These are phyloP conservation scores for Phytophthora lateralis DNA, from an alignment of 352 stramenopile genomes.

Conservation along the genomic window DNA sequence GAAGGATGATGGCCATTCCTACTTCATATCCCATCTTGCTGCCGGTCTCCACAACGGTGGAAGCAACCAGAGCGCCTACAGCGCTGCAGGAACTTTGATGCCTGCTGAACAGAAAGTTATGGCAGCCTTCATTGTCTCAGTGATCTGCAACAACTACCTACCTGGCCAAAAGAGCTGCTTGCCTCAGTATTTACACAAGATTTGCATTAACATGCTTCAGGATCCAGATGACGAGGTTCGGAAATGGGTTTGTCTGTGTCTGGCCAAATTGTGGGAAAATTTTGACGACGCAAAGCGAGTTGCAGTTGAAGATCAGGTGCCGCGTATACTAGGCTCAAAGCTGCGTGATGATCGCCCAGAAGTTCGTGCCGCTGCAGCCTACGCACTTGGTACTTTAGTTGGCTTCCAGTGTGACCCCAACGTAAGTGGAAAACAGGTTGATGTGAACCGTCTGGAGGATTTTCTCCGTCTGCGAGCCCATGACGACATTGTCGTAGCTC, in stretches of 20 bases:
- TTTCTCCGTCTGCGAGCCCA: slow-evolving; percentile 64
- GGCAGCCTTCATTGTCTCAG: slow-evolving; percentile 95
- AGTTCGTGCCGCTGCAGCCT: slow-evolving; percentile 93
- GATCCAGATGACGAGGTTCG: slow-evolving; percentile 75
- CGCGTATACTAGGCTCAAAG: slow-evolving; percentile 79
- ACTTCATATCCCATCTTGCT: slow-evolving; percentile 96
- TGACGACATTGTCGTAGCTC: slow-evolving; percentile 71
- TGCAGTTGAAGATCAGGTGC: slow-evolving; percentile 86
- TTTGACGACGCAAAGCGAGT: slow-evolving; percentile 89
- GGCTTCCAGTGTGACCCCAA: slow-evolving; percentile 76
- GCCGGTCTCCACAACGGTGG: slow-evolving; percentile 59
- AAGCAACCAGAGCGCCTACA: slow-evolving; percentile 34
- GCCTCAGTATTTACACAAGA: slow-evolving; percentile 88
- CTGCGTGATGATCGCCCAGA: slow-evolving; percentile 88
- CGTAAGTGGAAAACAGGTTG: slow-evolving; percentile 51
- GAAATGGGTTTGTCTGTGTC: slow-evolving; percentile 91
- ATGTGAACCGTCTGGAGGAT: slow-evolving; percentile 58
- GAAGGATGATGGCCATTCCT: slow-evolving; percentile 94
- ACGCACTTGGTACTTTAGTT: slow-evolving; percentile 93
- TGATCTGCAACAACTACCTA: slow-evolving; percentile 93
- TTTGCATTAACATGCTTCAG: slow-evolving; percentile 67
- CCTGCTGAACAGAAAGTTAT: slow-evolving; percentile 94
- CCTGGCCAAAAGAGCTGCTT: slow-evolving; percentile 94
- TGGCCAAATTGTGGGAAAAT: slow-evolving; percentile 95
- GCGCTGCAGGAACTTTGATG: slow-evolving; percentile 47